These are phyloP conservation scores for Amaranthus hypochondriacus DNA, from an alignment of 148 eudicot species.

Conservation along the genomic window DNA sequence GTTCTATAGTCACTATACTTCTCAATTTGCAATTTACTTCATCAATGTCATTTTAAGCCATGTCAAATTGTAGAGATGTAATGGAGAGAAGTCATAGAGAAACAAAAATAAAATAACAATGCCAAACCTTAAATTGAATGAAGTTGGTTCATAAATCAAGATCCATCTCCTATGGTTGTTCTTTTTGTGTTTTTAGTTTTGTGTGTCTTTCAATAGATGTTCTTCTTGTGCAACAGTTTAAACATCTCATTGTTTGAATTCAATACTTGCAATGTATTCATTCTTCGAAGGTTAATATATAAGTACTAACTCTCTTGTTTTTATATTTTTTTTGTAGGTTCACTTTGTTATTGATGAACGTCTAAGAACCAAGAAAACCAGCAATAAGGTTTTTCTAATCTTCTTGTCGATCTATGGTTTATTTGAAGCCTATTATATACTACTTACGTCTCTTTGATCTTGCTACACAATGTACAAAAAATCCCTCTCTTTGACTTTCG, in stretches of 20 bases:
- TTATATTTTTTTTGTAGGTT: conserved; percentile 43
- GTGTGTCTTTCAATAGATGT: not conserved
- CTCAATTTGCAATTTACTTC: not conserved
- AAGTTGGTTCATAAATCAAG: no score
- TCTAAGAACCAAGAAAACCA: conserved; percentile 56
- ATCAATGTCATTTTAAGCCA: no score
- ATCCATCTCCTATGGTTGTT: not conserved
- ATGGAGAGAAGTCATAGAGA: no score
- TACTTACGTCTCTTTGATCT: no score
- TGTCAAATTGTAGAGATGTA: no score
- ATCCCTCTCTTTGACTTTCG: no score
- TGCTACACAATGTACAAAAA: no score
- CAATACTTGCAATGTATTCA: not conserved
- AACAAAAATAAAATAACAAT: no score
- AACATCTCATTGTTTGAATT: not conserved
- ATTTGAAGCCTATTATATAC: not conserved
- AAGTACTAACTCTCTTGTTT: not conserved
- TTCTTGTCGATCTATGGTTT: not conserved
- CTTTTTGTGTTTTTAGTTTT: not conserved
- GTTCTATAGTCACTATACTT: not conserved
- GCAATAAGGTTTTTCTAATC: conserved; percentile 53
- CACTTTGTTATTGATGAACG: conserved; percentile 85
- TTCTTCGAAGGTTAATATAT: not conserved
- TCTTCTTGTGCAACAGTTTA: not conserved
- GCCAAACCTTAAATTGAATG: no score